These are phyloP conservation scores for Daldinia decipiens DNA, from an alignment of 495 filamentous ascomycete genomes.

Conservation along the genomic window DNA sequence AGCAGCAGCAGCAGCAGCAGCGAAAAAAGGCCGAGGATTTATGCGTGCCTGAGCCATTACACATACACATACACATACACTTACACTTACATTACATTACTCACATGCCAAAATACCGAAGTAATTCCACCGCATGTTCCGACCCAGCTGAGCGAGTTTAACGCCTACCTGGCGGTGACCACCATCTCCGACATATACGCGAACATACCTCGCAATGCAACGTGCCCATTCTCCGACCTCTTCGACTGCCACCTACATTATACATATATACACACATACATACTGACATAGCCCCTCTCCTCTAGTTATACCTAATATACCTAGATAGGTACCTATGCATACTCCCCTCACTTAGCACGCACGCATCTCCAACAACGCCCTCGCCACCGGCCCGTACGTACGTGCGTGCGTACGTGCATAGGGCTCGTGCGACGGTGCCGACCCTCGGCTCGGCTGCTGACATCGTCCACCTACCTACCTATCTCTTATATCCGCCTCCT, in stretches of 20 bases:
- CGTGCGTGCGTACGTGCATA: not conserved
- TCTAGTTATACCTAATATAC: no score
- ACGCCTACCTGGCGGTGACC: not conserved
- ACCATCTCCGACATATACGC: not conserved
- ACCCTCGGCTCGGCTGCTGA: conserved; percentile 14
- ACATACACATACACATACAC: not conserved
- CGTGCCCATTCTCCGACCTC: not conserved
- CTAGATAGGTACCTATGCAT: no score
- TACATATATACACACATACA: no score
- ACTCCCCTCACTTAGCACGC: no score
- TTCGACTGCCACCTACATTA: not conserved
- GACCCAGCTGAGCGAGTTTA: not conserved
- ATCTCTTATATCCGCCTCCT: not conserved
- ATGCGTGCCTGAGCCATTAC: not conserved
- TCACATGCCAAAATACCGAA: not conserved
- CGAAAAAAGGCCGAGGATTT: not conserved
- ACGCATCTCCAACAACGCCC: no score
- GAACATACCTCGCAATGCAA: not conserved
- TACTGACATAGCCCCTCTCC: no score
- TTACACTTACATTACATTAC: no score
- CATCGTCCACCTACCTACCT: not conserved
- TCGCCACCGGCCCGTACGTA: no score
- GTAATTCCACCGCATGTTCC: not conserved
- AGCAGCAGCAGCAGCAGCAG: no score
- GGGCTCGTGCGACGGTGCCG: conserved; percentile 27